Evolutionary conservation across 805 yeast species (phyloP), one percentile per base, ranked within the genome.

Genomic region (Pichia insulana): DNA sequence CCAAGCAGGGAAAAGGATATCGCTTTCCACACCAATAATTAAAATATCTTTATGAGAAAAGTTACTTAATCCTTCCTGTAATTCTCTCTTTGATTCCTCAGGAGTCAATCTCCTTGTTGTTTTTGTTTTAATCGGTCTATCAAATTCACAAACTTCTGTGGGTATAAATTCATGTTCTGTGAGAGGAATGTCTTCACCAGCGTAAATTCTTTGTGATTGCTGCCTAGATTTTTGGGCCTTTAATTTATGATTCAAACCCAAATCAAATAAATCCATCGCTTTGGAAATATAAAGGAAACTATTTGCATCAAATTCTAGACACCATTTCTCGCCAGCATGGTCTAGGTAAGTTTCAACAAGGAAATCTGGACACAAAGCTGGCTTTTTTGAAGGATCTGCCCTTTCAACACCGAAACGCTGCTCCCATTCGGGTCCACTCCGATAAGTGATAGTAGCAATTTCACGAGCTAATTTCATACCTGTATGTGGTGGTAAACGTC

Each of bases 371-470:
- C 97, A 89, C 27, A 89, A 67, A 0, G 95, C 95, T 3, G 96
- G 96, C 12, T 82, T 74, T 47, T 69, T 70, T 1, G 77, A 65
- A 16, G 87, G 90, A 56, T 86, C 88, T 0, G 94, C 82, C 46
- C 97, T 69, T 52, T 83, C 86, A 43, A 94, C 76, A 4, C 96
- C 96, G 59, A 89, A 89, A 46, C 97, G 67, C 47, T 79, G 76
- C 60, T 89, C 97, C 97, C 97, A 89, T 62, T 89, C 97, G 2
- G 97, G 97, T 2, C 97, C 97, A 1, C 95, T 85, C 51, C 97
- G 70, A 61, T 89, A 89, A 0, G 96, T 87, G 42, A 89, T 85
- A 0, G 97, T 89, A 27, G 96, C 96, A 38, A 89, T 86, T 60
- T 87, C 95, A 49, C 97, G 71, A 2, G 96, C 90, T 30, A 89